Evolutionary conservation across 768 basidiomycete species (phyloP).

Genomic region (Agaricus blazei): DNA sequence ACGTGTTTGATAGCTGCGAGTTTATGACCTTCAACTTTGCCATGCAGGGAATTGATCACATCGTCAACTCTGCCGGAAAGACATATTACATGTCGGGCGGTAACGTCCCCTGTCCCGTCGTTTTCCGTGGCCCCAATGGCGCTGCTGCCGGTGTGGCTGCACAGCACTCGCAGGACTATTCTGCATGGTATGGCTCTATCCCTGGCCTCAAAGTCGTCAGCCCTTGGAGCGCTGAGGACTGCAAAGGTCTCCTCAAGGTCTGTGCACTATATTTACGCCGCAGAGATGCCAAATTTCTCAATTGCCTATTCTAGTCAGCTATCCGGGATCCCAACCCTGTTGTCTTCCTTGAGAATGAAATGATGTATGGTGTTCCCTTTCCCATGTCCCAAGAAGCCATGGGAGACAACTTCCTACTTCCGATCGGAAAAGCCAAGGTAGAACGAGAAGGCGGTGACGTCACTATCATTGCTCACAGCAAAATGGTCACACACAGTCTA

Average conservation of each 20-base stretch:
- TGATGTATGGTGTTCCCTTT: constrained; percentile 97
- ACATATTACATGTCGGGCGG: constrained; percentile 99
- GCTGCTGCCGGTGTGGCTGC: constrained; percentile 96
- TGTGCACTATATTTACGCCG: constrained; percentile 11
- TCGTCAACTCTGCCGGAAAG: constrained; percentile 99
- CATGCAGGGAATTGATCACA: constrained; percentile 99
- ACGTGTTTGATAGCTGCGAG: constrained; percentile 65
- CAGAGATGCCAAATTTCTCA: neutral
- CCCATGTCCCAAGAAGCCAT: constrained; percentile 93
- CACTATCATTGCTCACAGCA: constrained; percentile 96
- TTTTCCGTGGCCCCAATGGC: constrained; percentile 99
- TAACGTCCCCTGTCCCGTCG: constrained; percentile 96
- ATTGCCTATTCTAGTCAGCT: constrained; percentile 54
- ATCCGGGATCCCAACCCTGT: constrained; percentile 98
- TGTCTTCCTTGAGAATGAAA: constrained; percentile 99
- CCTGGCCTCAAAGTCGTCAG: constrained; percentile 97
- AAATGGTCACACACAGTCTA: constrained; percentile 93
- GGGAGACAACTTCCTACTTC: constrained; percentile 91
- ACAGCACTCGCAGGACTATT: constrained; percentile 97
- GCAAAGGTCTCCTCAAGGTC: constrained; percentile 96
- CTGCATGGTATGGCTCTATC: constrained; percentile 89
- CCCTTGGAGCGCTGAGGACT: constrained; percentile 98
- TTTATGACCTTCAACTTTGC: constrained; percentile 99
- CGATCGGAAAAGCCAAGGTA: constrained; percentile 96
- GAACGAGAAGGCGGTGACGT: constrained; percentile 91